Evolutionary conservation across 73 alveolate species (phyloP).

Genomic region (Blepharisma stoltei): DNA sequence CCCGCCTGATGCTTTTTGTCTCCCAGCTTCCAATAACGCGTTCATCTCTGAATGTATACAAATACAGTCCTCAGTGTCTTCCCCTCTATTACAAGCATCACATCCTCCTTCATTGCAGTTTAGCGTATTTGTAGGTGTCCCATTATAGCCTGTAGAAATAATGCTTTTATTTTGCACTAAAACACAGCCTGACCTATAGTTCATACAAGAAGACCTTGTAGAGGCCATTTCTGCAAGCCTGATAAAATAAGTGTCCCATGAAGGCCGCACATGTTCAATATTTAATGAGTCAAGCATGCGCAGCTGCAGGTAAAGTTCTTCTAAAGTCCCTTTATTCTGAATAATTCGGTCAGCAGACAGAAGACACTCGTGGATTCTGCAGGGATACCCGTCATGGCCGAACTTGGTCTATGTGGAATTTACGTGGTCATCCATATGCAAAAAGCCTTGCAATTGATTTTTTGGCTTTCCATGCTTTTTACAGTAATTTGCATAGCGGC

Average conservation of each 20-base stretch:
- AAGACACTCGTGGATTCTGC: neutral
- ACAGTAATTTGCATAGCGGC: conserved; percentile 5
- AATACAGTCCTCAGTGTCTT: conserved; percentile 51
- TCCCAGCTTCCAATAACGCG: conserved; percentile 70
- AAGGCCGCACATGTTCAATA: conserved; percentile 41
- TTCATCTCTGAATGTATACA: conserved; percentile 75
- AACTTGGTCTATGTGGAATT: neutral
- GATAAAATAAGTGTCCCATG: conserved; percentile 62
- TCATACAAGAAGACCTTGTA: conserved; percentile 68
- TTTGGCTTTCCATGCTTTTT: conserved; percentile 32
- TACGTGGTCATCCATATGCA: conserved; percentile 19
- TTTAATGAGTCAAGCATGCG: neutral
- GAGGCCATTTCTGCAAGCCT: conserved; percentile 66
- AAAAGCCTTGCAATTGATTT: conserved; percentile 11
- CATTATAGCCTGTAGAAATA: conserved; percentile 71
- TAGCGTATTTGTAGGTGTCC: conserved; percentile 57
- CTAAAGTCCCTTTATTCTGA: conserved; percentile 13
- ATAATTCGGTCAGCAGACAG: conserved; percentile 4
- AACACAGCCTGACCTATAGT: conserved; percentile 54
- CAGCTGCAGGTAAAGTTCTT: conserved; percentile 4
- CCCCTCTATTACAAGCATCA: conserved; percentile 47
- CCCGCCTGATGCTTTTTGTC: conserved; percentile 31
- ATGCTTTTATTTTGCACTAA: conserved; percentile 51
- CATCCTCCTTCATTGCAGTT: conserved; percentile 74
- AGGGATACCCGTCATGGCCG: conserved; percentile 25